Conservation (phyloP, 768 basidiomycete species). For the Sporobolomyces pararoseus region DNA sequence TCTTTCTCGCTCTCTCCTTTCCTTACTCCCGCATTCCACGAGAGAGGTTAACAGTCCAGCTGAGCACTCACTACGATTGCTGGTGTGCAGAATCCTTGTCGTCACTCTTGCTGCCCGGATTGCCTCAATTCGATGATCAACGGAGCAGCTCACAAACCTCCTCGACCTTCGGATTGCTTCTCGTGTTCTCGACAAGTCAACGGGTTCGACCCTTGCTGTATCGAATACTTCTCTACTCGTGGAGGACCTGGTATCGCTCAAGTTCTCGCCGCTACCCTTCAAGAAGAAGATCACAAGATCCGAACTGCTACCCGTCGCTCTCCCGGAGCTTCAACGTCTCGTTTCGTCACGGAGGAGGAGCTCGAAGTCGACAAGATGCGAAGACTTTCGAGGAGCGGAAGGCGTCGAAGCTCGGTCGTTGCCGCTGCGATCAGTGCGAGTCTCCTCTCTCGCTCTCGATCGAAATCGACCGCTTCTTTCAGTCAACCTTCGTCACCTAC, state of each 20-base stretch:
- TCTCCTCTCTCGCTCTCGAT: neutral
- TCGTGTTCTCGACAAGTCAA: conserved; percentile 12
- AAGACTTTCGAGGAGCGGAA: neutral
- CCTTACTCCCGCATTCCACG: neutral
- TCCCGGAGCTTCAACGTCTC: neutral
- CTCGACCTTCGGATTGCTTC: conserved; percentile 33
- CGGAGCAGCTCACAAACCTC: conserved; percentile 39
- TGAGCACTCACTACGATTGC: neutral
- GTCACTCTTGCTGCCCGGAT: conserved; percentile 30
- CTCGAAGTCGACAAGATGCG: neutral
- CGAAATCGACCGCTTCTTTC: neutral
- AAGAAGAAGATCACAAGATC: neutral
- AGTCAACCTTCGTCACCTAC: neutral
- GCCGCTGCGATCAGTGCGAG: conserved; percentile 23
- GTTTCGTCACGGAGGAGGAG: neutral
- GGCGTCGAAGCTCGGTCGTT: conserved; percentile 25
- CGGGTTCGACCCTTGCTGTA: neutral
- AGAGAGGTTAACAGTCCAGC: no score
- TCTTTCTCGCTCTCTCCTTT: neutral
- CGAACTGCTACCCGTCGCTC: neutral
- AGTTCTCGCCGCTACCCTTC: conserved; percentile 3
- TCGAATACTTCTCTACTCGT: neutral
- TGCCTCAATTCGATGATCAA: conserved; percentile 41
- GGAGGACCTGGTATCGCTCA: conserved; percentile 16
- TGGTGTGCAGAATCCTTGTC: conserved; percentile 5